Percentiles rank a stretch among this genome's conserved stretches.
phyloP scores from a whole-genome alignment of 768 basidiomycete genomes.

The Megacollybia marginata region DNA sequence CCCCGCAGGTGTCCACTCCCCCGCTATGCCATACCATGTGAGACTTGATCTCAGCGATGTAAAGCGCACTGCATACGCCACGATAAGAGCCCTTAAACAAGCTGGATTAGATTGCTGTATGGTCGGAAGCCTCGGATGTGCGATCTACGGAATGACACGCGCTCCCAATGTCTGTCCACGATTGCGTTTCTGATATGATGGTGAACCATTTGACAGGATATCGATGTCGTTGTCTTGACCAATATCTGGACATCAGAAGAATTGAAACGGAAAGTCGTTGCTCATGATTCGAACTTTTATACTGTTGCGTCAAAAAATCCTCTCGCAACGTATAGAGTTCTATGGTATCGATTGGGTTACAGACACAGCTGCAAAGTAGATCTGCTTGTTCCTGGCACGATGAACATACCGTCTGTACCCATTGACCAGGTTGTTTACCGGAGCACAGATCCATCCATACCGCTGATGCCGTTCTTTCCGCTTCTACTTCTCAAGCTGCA shows the following conservation, averaged over 20 bases:
- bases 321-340: conserved; percentile 30
- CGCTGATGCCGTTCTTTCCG: conserved; percentile 29
- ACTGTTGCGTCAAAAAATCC: conserved; percentile 29
- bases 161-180: conserved; percentile 25
- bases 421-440: conserved; percentile 10
- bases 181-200: not conserved
- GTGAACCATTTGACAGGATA: conserved; percentile 27
- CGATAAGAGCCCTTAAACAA: conserved; percentile 14
- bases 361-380: conserved; percentile 29
- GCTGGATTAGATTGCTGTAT: conserved; percentile 25
- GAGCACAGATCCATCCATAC: conserved; percentile 19
- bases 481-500: conserved; percentile 34
- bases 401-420: conserved; percentile 29
- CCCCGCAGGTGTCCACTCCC: too few species aligned
- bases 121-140: conserved; percentile 33
- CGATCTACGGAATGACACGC: conserved; percentile 28
- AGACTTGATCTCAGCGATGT: too few species aligned
- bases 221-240: conserved; percentile 38
- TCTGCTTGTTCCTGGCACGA: conserved; percentile 26
- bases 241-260: conserved; percentile 22
- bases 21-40: too few species aligned
- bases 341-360: conserved; percentile 28
- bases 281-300: conserved; percentile 24
- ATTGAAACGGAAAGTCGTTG: conserved; percentile 31
- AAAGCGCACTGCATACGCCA: conserved; percentile 14